phyloP scores from a whole-genome alignment of 306 rosid species.

The Phaseolus lunatus region DNA sequence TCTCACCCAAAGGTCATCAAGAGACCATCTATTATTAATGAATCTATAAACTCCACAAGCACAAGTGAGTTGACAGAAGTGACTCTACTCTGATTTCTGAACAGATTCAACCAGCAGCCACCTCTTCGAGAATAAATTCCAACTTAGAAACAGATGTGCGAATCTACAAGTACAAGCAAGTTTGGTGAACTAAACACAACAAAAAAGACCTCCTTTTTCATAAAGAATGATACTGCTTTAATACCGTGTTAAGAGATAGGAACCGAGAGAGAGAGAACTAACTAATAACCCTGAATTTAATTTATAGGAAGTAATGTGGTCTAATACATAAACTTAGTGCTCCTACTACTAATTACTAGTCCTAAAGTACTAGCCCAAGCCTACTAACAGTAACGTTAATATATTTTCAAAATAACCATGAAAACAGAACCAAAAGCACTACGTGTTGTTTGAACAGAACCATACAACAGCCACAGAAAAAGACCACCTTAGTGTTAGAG shows the following conservation, averaged over 20 bases:
- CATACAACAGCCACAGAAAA: constrained; percentile 2
- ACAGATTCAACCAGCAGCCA: background rate
- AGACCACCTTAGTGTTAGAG: constrained; percentile 20
- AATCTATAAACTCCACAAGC: background rate
- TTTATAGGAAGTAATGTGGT: background rate
- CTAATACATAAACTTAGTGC: background rate
- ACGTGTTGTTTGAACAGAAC: background rate
- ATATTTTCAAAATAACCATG: background rate
- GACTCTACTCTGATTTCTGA: background rate
- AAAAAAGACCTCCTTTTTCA: background rate
- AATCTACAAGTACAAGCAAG: background rate
- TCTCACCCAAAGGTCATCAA: background rate
- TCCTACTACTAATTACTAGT: background rate
- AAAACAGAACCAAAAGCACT: constrained; percentile 7
- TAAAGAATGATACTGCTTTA: background rate
- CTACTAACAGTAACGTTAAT: constrained; percentile 9
- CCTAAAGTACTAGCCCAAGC: constrained; percentile 8
- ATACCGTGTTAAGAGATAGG: background rate
- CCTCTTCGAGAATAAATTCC: background rate
- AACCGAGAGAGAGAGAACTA: background rate
- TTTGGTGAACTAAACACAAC: background rate
- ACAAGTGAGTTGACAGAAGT: background rate
- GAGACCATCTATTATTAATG: background rate
- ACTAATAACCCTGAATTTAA: background rate
- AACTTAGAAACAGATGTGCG: background rate